Percentiles rank a stretch among this genome's conserved stretches.
phyloP scores from a whole-genome alignment of 345 rosid genomes.

The Hibiscus syriacus region DNA sequence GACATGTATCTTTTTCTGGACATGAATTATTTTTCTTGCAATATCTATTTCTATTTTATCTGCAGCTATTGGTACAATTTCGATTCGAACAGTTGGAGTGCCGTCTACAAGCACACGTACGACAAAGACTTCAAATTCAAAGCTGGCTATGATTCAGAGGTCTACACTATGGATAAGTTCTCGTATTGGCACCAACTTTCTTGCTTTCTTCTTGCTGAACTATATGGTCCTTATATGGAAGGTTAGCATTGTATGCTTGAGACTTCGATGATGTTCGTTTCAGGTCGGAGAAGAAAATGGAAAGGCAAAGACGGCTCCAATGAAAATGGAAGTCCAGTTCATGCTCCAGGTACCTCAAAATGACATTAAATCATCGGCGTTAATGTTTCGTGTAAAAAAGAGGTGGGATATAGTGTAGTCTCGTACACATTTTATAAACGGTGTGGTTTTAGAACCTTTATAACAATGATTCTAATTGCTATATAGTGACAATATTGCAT shows the following conservation, averaged over 20 bases:
- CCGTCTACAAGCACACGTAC: slow-evolving; percentile 83
- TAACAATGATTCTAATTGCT: slow-evolving; percentile 3
- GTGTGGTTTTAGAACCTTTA: background rate
- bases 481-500: background rate
- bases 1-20: background rate
- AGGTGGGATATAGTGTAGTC: slow-evolving; percentile 64
- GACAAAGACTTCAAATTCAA: slow-evolving; percentile 84
- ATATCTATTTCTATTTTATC: background rate
- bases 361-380: slow-evolving; percentile 53
- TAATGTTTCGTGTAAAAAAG: slow-evolving; percentile 91
- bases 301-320: too few relatives aligned
- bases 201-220: background rate
- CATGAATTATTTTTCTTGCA: background rate
- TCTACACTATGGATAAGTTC: slow-evolving; percentile 73
- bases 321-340: too few relatives aligned
- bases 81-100: slow-evolving; percentile 80
- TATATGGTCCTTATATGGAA: background rate
- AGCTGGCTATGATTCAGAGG: slow-evolving; percentile 92
- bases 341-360: too few relatives aligned
- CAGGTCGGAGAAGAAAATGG: too few relatives aligned
- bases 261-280: too few relatives aligned
- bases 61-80: slow-evolving; percentile 88
- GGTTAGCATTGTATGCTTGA: too few relatives aligned
- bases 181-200: background rate
- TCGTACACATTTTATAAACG: background rate